Conservation (phyloP, 345 rosid species). For the Gossypium herbaceum region DNA sequence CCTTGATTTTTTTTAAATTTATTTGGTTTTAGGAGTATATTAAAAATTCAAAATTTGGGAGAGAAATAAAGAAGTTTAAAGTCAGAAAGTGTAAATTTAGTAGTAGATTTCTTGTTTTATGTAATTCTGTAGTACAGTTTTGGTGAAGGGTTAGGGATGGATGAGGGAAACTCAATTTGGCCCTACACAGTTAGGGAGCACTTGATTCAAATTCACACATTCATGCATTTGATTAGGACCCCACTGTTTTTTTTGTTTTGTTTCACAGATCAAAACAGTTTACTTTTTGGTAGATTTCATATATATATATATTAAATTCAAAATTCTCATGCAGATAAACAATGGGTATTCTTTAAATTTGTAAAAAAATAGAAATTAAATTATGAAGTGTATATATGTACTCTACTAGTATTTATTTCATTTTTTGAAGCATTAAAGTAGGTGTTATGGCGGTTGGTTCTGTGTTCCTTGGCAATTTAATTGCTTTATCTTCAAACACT, state of each 20-base stretch:
- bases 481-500: constrained; percentile 57
- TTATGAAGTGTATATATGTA: no score
- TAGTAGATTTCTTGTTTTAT: neutral
- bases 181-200: constrained; percentile 6
- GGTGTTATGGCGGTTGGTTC: constrained; percentile 47
- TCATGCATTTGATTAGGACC: constrained; percentile 18
- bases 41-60: neutral
- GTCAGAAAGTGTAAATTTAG: neutral
- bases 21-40: neutral
- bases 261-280: neutral
- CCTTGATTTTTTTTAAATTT: no score
- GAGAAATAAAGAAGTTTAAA: neutral
- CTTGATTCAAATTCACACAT: constrained; percentile 15
- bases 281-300: constrained; percentile 1
- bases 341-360: constrained; percentile 5
- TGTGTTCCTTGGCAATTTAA: constrained; percentile 36
- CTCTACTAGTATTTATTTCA: neutral
- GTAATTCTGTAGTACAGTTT: neutral
- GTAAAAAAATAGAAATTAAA: no score
- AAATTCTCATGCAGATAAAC: constrained; percentile 1
- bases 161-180: neutral
- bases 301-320: neutral
- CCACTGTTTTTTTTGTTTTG: constrained; percentile 7
- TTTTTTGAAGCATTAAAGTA: constrained; percentile 28
- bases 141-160: neutral